These are phyloP conservation scores for Truncatella angustata DNA, from an alignment of 2,329 filamentous ascomycete species.

Conservation along the genomic window DNA sequence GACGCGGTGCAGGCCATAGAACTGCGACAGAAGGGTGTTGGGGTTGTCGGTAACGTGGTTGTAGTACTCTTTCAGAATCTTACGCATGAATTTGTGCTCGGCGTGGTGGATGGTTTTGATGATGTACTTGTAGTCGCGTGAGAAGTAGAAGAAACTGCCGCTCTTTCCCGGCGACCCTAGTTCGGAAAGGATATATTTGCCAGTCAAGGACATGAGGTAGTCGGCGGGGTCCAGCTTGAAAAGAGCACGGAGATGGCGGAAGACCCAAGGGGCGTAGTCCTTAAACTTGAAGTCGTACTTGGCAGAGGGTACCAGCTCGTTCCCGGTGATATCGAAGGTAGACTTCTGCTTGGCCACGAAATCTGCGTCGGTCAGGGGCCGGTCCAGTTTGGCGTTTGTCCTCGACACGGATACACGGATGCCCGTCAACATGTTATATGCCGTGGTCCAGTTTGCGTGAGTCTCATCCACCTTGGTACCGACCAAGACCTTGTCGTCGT, in stretches of 20 bases:
- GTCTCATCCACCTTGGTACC: slow-evolving; percentile 97
- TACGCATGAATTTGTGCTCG: slow-evolving; percentile 85
- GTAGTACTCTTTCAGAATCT: slow-evolving; percentile 89
- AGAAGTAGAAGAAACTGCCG: slow-evolving; percentile 99
- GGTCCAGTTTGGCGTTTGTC: slow-evolving; percentile 94
- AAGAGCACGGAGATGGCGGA: slow-evolving; percentile 81
- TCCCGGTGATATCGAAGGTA: slow-evolving; percentile 97
- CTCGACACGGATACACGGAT: slow-evolving; percentile 96
- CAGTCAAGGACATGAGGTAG: slow-evolving; percentile 96
- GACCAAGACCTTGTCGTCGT: slow-evolving; percentile 91
- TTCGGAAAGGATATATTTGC: slow-evolving; percentile 98
- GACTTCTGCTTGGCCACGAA: slow-evolving; percentile 96
- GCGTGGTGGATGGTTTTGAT: slow-evolving; percentile 99
- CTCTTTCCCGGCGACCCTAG: slow-evolving; percentile 96
- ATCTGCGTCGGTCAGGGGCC: slow-evolving; percentile 84
- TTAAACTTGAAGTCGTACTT: slow-evolving; percentile 99
- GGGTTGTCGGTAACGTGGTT: slow-evolving; percentile 89
- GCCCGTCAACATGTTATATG: slow-evolving; percentile 99
- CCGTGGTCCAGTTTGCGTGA: slow-evolving; percentile 95
- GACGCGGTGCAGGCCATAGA: slow-evolving; percentile 94
- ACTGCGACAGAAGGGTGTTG: slow-evolving; percentile 94
- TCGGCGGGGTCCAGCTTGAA: slow-evolving; percentile 95
- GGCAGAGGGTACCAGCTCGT: slow-evolving; percentile 93
- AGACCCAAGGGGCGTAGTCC: slow-evolving; percentile 99
- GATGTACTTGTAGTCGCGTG: slow-evolving; percentile 98